Base-by-base conservation (phyloP, 805 yeast species). In the Saccharomycopsis capsularis region DNA sequence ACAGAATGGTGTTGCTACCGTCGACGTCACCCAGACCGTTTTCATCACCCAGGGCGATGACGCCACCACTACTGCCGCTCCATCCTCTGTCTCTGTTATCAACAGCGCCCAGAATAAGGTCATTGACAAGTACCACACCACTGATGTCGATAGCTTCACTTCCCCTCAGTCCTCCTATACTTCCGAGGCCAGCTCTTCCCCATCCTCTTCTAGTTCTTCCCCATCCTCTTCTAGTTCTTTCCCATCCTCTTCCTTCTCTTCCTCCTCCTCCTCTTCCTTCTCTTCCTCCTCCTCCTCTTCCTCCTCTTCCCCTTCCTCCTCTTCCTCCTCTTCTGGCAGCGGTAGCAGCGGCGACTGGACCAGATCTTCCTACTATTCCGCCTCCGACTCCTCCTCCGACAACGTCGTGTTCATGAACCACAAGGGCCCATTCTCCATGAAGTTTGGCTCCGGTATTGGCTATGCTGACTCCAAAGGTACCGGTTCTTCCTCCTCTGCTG, bases 361-460 rank as follows among this genome's bases (percentile, higher is more conserved):
- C 40, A 82, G 95, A 76, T 66, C 67, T 50, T 78, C 95, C 13
- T 85, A 82, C 75, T 91, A 76, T 75, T 68, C 74, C 19, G 53
- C 55, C 5, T 13, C 42, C 27, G 80, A 90, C 54, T 90, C 90
- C 55, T 68, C 82, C 39, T 68, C 89, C 46, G 69, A 75, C 60
- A 89, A 89, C 67, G 69, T 79, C 56, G 81, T 80, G 37, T 90
- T 93, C 79, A 71, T 90, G 48, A 70, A 91, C 82, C 78, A 85
- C 68, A 70, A 71, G 61, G 99, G 99, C 70, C 78, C 76, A 34
- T 91, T 91, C 86, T 85, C 90, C 32, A 60, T 80, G 30, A 72
- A 83, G 63, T 89, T 86, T 68, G 99, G 99, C 69, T 85, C 85
- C 80, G 90, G 98, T 30, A 73, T 93, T 52, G 87, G 96, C 4